Evolutionary conservation across 169 alveolate species (phyloP).

Genomic region (Eimeria maxima): DNA sequence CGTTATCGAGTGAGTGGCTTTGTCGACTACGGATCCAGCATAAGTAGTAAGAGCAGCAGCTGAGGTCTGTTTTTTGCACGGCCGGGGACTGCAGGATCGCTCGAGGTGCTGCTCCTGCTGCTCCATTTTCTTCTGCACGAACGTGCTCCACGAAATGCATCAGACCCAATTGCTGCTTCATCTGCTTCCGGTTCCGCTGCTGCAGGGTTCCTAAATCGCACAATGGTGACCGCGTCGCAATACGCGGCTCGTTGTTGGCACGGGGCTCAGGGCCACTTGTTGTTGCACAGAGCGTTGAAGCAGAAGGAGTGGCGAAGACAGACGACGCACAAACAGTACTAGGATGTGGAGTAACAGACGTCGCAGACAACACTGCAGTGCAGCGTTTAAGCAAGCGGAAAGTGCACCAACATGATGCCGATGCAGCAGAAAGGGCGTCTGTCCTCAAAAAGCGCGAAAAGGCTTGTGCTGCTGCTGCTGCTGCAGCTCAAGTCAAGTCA

Average conservation of each 20-base stretch:
- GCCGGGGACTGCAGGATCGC: not conserved
- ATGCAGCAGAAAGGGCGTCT: not conserved
- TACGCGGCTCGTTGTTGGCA: slow-evolving; percentile 54
- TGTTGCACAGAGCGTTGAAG: not conserved
- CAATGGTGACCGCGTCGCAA: slow-evolving; percentile 54
- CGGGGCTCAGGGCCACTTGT: slow-evolving; percentile 70
- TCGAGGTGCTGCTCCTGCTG: not conserved
- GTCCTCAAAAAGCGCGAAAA: not conserved
- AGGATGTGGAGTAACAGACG: not conserved
- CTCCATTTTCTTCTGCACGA: not conserved
- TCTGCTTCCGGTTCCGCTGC: not conserved
- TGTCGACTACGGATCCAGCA: not conserved
- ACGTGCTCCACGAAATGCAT: not conserved
- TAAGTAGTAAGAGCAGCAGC: not conserved
- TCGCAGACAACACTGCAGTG: not conserved
- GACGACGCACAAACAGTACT: not conserved
- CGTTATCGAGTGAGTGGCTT: slow-evolving; percentile 49
- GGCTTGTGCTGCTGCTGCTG: not conserved
- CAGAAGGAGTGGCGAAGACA: not conserved
- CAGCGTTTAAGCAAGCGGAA: slow-evolving; percentile 4
- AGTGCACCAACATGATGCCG: not conserved
- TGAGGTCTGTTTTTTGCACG: not conserved
- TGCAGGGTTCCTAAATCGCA: slow-evolving; percentile 59
- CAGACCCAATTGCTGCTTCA: not conserved
- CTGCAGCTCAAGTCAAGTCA: not conserved